Evolutionary conservation across 1,284 basidiomycete species (phyloP).

Genomic region (Grifola frondosa): DNA sequence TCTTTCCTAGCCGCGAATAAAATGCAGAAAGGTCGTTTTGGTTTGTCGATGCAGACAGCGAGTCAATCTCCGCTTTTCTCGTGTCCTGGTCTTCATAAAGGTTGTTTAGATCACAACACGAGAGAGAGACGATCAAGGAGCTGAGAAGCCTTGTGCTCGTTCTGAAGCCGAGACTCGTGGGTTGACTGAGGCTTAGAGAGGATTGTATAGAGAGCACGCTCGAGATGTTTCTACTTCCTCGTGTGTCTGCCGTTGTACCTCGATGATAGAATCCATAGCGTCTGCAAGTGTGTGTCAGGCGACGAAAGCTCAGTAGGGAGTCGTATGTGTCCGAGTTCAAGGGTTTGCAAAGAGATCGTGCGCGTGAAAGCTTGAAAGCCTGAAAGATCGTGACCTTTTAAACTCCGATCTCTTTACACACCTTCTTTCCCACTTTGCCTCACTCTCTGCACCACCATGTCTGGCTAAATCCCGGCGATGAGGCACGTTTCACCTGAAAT

Average conservation of each 20-base stretch:
- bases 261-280: conserved; percentile 87
- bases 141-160: conserved; percentile 86
- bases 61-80: conserved; percentile 59
- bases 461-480: conserved; percentile 71
- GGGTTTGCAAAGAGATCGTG: conserved; percentile 8
- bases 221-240: conserved; percentile 94
- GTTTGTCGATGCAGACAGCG: conserved; percentile 55
- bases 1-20: conserved; percentile 89
- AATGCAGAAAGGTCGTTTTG: conserved; percentile 87
- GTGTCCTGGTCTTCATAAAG: conserved; percentile 76
- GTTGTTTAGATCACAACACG: conserved; percentile 62
- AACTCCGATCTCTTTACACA: conserved; percentile 52
- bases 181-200: conserved; percentile 61
- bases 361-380: conserved; percentile 12
- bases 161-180: conserved; percentile 70
- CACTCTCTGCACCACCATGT: conserved; percentile 52
- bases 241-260: conserved; percentile 90
- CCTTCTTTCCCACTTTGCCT: conserved; percentile 32
- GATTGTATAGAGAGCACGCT: conserved; percentile 68
- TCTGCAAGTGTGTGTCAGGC: too few species aligned
- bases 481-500: conserved; percentile 42
- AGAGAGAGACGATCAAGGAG: conserved; percentile 81
- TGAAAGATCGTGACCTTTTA: conserved; percentile 40
- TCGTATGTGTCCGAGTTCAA: not conserved
- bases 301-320: conserved; percentile 1